phyloP scores from a whole-genome alignment of 2,329 filamentous ascomycete genomes.

The Xylariales sp. region DNA sequence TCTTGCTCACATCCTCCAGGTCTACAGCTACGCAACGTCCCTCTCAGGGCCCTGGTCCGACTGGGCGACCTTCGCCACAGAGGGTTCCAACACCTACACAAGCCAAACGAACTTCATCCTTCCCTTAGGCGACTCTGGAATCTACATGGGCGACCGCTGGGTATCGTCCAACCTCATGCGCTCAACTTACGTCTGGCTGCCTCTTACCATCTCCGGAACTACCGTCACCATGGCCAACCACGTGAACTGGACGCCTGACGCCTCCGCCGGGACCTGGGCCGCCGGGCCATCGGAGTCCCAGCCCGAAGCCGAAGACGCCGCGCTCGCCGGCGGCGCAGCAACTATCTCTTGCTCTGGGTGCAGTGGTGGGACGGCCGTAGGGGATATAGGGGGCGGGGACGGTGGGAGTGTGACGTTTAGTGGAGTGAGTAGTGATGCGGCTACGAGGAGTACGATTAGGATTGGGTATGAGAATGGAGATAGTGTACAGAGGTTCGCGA shows the following conservation, averaged over 20 bases:
- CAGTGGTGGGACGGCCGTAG: conserved; percentile 43
- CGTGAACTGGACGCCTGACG: conserved; percentile 51
- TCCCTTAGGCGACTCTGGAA: conserved; percentile 32
- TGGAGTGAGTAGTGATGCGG: conserved; percentile 36
- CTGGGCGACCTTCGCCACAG: conserved; percentile 55
- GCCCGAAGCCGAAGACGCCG: conserved; percentile 48
- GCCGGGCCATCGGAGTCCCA: conserved; percentile 38
- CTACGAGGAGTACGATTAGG: conserved; percentile 45
- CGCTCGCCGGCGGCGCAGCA: conserved; percentile 40
- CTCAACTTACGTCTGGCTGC: conserved; percentile 62
- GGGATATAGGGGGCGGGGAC: conserved; percentile 48
- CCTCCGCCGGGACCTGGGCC: conserved; percentile 37
- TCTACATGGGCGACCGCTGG: conserved; percentile 69
- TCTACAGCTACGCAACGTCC: conserved; percentile 53
- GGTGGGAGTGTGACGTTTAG: conserved; percentile 44
- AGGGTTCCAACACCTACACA: conserved; percentile 51
- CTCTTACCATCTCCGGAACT: conserved; percentile 48
- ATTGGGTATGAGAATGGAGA: conserved; percentile 56
- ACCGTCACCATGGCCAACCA: conserved; percentile 46
- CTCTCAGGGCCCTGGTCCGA: conserved; percentile 56
- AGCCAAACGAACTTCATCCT: conserved; percentile 60
- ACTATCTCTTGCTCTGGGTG: conserved; percentile 45
- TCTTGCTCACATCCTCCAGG: conserved; percentile 14
- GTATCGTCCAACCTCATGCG: conserved; percentile 52
- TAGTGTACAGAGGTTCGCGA: conserved; percentile 43